Conservation (phyloP, 441 rosid species). For the Gossypium lobatum region DNA sequence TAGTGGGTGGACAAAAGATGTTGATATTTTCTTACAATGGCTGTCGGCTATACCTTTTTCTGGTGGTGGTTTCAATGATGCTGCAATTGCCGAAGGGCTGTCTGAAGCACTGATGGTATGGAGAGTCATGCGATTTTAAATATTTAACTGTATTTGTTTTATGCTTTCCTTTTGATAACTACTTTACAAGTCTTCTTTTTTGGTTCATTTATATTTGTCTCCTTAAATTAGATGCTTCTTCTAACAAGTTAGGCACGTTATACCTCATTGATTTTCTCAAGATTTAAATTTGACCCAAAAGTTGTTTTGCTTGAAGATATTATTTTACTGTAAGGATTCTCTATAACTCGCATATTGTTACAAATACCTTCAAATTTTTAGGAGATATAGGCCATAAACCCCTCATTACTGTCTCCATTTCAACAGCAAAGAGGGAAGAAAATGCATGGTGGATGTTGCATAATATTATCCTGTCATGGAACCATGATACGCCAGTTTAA, state of each 20-base stretch:
- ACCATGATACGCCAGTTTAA: not conserved
- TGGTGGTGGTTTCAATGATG: conserved; percentile 93
- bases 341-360: not conserved
- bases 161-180: not conserved
- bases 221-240: conserved; percentile 4
- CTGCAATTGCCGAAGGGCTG: conserved; percentile 97
- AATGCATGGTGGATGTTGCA: not conserved
- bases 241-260: not conserved
- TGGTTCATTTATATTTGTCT: not conserved
- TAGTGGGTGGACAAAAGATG: conserved; percentile 91
- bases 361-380: not conserved
- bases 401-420: not conserved
- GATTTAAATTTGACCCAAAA: not conserved
- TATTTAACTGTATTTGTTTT: not conserved
- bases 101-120: conserved; percentile 92
- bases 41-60: conserved; percentile 64
- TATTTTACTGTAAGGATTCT: not conserved
- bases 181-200: not conserved
- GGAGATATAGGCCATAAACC: not conserved
- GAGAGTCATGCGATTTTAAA: not conserved
- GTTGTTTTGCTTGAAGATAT: not conserved
- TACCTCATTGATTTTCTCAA: not conserved
- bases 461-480: not conserved
- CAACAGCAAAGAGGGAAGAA: not conserved
- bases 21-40: conserved; percentile 75